A percentile compares a stretch with the other conserved stretches of the same genome.
phyloP scores from a whole-genome alignment of 1,284 basidiomycete species.

The Ganoderma boninense region DNA sequence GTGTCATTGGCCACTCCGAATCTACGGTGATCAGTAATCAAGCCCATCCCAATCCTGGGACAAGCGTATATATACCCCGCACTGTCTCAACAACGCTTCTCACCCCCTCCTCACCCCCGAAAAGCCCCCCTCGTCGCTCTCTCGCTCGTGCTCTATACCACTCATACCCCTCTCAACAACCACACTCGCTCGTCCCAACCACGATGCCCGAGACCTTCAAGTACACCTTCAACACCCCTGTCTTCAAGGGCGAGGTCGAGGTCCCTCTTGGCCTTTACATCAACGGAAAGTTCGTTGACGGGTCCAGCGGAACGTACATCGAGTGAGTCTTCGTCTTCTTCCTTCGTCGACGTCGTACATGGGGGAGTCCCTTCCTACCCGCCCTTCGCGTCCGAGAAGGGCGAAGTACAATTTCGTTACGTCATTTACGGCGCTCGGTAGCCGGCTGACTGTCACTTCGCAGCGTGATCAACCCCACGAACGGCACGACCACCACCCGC shows the following conservation, averaged over 20 bases:
- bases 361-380: neutral
- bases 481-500: constrained; percentile 72
- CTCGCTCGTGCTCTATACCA: constrained; percentile 1
- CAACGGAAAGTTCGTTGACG: constrained; percentile 81
- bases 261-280: constrained; percentile 86
- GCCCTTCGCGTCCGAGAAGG: neutral
- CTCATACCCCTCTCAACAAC: neutral
- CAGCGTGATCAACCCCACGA: constrained; percentile 86
- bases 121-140: constrained; percentile 3
- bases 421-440: neutral
- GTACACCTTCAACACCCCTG: constrained; percentile 70
- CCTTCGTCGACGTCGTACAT: neutral
- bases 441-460: neutral
- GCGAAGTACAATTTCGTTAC: neutral
- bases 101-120: neutral
- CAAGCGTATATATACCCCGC: constrained; percentile 24
- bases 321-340: constrained; percentile 58
- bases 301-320: constrained; percentile 69
- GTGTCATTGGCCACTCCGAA: neutral
- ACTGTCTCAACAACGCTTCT: neutral
- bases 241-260: constrained; percentile 76
- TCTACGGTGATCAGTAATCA: constrained; percentile 28
- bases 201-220: constrained; percentile 51
- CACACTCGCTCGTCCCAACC: constrained; percentile 15
- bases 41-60: constrained; percentile 2